Evolutionary conservation across 768 basidiomycete genomes (phyloP).

Genomic region (Macrocybe gigantea): DNA sequence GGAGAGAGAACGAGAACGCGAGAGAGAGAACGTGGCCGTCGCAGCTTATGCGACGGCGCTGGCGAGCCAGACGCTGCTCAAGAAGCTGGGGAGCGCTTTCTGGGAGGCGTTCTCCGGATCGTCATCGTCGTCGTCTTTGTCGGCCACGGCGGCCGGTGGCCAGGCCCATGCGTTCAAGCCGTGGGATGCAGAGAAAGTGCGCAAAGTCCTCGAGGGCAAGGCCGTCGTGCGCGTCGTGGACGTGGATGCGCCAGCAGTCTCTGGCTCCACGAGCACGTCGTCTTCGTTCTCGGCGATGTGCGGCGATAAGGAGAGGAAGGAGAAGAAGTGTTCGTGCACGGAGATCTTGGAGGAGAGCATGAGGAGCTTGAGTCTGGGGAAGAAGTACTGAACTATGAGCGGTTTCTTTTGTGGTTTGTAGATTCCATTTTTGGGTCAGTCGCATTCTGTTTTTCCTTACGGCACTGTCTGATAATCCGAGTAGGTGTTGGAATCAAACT

Average conservation of each 20-base stretch:
- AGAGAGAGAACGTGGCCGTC: slow-evolving; percentile 51
- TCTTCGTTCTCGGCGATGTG: slow-evolving; percentile 2
- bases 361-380: slow-evolving; percentile 55
- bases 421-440: no score
- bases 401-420: no score
- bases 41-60: slow-evolving; percentile 29
- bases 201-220: slow-evolving; percentile 75
- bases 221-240: slow-evolving; percentile 79
- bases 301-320: slow-evolving; percentile 7
- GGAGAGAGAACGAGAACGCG: slow-evolving; percentile 28
- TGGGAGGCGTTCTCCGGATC: slow-evolving; percentile 84
- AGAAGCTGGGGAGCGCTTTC: slow-evolving; percentile 70
- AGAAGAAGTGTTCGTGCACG: slow-evolving; percentile 18
- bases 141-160: slow-evolving; percentile 12
- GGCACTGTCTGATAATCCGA: no score
- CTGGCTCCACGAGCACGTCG: background rate
- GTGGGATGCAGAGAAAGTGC: slow-evolving; percentile 76
- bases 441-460: no score
- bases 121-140: slow-evolving; percentile 19
- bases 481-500: no score
- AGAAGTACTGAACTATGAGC: slow-evolving; percentile 31
- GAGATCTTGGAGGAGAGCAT: slow-evolving; percentile 63
- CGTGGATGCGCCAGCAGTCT: slow-evolving; percentile 27
- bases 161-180: slow-evolving; percentile 14
- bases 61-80: slow-evolving; percentile 71